Conservation (phyloP, 2,329 filamentous ascomycete genomes). For the Colletotrichum tanaceti region DNA sequence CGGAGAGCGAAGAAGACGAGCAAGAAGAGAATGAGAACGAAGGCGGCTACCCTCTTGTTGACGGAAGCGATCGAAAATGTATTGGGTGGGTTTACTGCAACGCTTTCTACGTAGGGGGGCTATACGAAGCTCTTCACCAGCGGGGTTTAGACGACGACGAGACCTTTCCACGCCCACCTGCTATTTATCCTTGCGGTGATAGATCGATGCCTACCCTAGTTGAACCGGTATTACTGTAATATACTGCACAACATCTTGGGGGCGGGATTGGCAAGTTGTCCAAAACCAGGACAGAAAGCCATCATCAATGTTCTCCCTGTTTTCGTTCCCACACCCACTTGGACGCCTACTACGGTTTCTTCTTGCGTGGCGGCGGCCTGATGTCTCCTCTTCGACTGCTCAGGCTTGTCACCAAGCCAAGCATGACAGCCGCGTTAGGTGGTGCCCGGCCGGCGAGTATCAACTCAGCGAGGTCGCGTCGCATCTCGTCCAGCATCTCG, state of each 20-base stretch:
- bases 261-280: too few relatives aligned
- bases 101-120: neutral
- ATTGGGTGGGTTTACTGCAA: conserved; percentile 23
- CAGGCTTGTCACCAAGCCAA: neutral
- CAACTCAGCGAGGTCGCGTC: neutral
- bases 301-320: too few relatives aligned
- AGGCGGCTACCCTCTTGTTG: neutral
- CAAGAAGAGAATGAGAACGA: neutral
- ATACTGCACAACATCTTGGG: too few relatives aligned
- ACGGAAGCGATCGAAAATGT: conserved; percentile 16
- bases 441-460: neutral
- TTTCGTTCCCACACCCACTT: too few relatives aligned
- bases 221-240: conserved; percentile 3
- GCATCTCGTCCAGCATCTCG: conserved; percentile 4
- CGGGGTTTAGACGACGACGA: neutral
- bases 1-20: neutral
- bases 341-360: too few relatives aligned
- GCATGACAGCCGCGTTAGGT: neutral
- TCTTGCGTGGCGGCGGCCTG: conserved; percentile 4
- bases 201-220: conserved; percentile 12
- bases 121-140: conserved; percentile 7
- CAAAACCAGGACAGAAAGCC: too few relatives aligned
- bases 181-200: neutral
- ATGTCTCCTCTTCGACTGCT: neutral
- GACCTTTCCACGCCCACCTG: conserved; percentile 2